Conservation (phyloP, 2,329 filamentous ascomycete genomes). For the Xylaria sp. region DNA sequence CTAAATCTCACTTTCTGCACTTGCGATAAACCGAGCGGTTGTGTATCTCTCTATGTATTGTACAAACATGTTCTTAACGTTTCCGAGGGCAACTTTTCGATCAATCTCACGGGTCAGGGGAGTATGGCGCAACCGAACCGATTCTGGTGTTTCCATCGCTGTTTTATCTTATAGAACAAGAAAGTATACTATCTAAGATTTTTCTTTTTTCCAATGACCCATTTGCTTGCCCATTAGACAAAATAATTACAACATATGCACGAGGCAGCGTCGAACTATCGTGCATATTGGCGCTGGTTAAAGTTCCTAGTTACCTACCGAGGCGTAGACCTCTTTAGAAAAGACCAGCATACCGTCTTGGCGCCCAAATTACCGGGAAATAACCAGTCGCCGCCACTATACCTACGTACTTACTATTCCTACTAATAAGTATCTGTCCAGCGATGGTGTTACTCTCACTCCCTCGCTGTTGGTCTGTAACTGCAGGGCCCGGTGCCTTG, state of each 20-base stretch:
- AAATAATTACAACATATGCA: neutral
- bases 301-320: neutral
- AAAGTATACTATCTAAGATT: too few species aligned
- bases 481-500: slow-evolving; percentile 13
- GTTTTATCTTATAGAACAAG: neutral
- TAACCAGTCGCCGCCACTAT: neutral
- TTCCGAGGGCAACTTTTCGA: neutral
- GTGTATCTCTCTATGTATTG: neutral
- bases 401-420: too few species aligned
- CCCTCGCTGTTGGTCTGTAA: neutral
- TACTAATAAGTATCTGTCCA: neutral
- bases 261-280: neutral
- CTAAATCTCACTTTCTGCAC: neutral
- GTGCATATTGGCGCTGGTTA: neutral
- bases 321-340: neutral
- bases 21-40: too few species aligned
- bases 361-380: slow-evolving; percentile 11
- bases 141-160: neutral
- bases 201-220: neutral
- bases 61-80: neutral
- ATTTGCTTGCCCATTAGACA: neutral
- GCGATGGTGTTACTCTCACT: neutral
- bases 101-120: neutral
- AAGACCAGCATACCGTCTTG: slow-evolving; percentile 6
- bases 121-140: neutral